Base-by-base conservation (phyloP, 495 filamentous ascomycete genomes). In the Penicillium flavigenum region DNA sequence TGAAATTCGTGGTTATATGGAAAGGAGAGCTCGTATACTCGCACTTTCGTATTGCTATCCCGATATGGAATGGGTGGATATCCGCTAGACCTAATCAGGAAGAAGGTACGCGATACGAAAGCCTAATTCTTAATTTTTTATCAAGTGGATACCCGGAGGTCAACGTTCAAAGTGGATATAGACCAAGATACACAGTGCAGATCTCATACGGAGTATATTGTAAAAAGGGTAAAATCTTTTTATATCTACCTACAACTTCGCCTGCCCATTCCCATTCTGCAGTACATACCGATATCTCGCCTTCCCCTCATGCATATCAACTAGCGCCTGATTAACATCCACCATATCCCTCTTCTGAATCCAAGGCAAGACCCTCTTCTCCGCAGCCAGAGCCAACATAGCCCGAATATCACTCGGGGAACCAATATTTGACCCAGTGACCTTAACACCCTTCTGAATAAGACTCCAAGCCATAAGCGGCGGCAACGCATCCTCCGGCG, bases 301-400 rank as follows among this genome's bases (percentile, higher is more conserved):
- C 73, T 85, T 86, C 10, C 86, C 86, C 8, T 72, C 76, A 51
- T 84, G 82, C 79, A 92, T 82, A 63, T 92, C 89, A 10, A 80
- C 59, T 56, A 94, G 71, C 1, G 83, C 81, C 60, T 80, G 63
- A 75, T 92, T 92, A 4, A 86, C 87, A 36, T 92, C 85, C 63
- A 77, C 82, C 83, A 97, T 80, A 12, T 83, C 78, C 55, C 86
- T 76, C 67, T 79, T 78, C 69, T 91, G 68, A 47, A 95, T 76
- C 88, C 88, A 93, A 4, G 88, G 80, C 66, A 86, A 80, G 45
- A 96, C 78, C 5, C 80, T 77, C 76, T 92, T 88, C 61, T 89
- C 81, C 3, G 78, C 91, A 11, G 89, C 91, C 58, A 96, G 73
- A 51, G 82, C 59, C 66, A 96, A 64, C 92, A 97, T 95, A 67